Evolutionary conservation across 495 filamentous ascomycete species (phyloP), one percentile per base, ranked within the genome.

Genomic region (Bombardia bombarda): DNA sequence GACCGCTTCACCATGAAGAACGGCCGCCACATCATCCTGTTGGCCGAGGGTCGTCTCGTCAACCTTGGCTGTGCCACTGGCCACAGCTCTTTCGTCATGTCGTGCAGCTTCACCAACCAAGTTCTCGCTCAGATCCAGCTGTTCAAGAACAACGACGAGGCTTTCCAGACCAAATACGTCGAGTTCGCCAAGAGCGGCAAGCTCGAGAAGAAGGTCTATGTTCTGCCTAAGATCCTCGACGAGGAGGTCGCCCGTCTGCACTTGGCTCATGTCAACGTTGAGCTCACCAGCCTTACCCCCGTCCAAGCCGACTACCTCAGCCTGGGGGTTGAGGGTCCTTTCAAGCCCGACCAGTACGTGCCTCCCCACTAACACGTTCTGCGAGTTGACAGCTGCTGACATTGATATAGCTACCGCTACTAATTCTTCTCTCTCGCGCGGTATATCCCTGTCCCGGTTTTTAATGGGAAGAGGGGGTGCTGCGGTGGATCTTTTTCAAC

Each of bases 21-120:
- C 73, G 92, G 93, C 71, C 83, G 86, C 59, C 84, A 96, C 76
- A 88, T 98, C 76, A 93, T 98, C 65, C 89, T 98, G 49, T 81
- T 98, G 45, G 92, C 92, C 51, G 92, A 98, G 72, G 92, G 92
- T 54, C 90, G 92, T 75, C 85, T 98, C 43, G 93, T 98, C 72
- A 98, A 98, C 79, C 77, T 98, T 42, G 92, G 92, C 67, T 98
- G 92, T 72, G 92, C 92, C 61, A 98, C 92, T 46, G 92, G 92
- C 48, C 92, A 98, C 84, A 95, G 90, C 56, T 96, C 90, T 37
- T 98, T 98, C 74, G 92, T 98, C 79, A 96, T 98, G 92, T 94
- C 87, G 52, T 98, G 92, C 86, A 96, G 90, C 49, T 98, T 98
- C 84, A 95, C 90, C 75, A 98, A 98, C 82, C 92, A 98, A 79